Percentiles rank a stretch among this genome's conserved stretches.
These are phyloP conservation scores for Discostella stelligeroides DNA, from an alignment of 108 stramenopile genomes.

Conservation along the genomic window DNA sequence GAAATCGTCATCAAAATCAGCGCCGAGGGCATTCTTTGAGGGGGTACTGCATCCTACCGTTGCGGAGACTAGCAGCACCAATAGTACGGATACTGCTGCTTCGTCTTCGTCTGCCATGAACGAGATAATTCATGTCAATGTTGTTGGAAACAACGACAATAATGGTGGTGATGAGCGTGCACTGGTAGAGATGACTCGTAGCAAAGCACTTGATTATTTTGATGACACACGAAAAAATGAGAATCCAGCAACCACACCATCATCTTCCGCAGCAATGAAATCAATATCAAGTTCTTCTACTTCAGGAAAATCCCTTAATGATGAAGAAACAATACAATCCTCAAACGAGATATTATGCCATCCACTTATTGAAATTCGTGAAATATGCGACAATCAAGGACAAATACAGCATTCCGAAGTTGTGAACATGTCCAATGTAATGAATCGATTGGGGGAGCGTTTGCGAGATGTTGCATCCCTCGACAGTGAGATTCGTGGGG, in stretches of 20 bases:
- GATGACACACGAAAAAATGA: constrained; percentile 11
- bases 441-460: constrained; percentile 33
- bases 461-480: constrained; percentile 14
- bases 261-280: background rate
- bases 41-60: constrained; percentile 33
- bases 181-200: constrained; percentile 33
- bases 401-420: constrained; percentile 32
- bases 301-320: too few relatives aligned
- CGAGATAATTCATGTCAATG: background rate
- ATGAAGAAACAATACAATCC: background rate
- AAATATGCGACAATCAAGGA: constrained; percentile 31
- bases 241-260: background rate
- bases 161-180: constrained; percentile 21
- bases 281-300: too few relatives aligned
- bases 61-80: background rate
- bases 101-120: too few relatives aligned
- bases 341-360: background rate
- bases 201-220: constrained; percentile 22
- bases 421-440: constrained; percentile 39
- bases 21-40: constrained; percentile 49
- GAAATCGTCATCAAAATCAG: background rate
- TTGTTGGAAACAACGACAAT: background rate
- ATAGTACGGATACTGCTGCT: background rate
- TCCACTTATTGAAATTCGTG: constrained; percentile 50
- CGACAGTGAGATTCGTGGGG: background rate